Percentiles rank a stretch among this genome's conserved stretches.
phyloP scores from a whole-genome alignment of 805 yeast genomes.

The Ogataea philodendri region DNA sequence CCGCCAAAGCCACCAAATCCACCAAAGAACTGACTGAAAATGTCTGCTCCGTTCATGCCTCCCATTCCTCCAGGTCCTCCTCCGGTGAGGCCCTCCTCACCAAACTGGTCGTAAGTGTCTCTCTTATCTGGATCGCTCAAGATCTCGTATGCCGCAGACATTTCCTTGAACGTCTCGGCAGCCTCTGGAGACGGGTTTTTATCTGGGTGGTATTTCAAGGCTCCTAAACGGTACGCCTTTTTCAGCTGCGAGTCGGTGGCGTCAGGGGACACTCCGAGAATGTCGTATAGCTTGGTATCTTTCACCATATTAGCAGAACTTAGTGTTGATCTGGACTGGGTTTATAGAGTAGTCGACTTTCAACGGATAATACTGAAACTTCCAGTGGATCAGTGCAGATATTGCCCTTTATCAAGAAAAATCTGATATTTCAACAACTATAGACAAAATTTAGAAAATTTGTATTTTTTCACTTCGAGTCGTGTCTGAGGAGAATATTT shows the following conservation, averaged over 20 bases:
- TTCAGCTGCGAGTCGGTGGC: conserved; percentile 72
- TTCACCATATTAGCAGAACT: conserved; percentile 58
- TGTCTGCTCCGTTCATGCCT: conserved; percentile 50
- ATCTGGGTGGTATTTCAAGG: conserved; percentile 81
- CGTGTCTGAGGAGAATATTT: conserved; percentile 12
- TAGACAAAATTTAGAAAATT: conserved; percentile 16
- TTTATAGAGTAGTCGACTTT: background rate
- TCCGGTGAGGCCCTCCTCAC: conserved; percentile 87
- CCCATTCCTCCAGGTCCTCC: conserved; percentile 67
- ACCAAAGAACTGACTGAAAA: conserved; percentile 58
- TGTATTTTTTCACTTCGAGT: conserved; percentile 14
- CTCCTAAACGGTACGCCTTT: conserved; percentile 79
- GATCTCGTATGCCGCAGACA: conserved; percentile 85
- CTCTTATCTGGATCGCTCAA: conserved; percentile 86
- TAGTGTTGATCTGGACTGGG: conserved; percentile 1
- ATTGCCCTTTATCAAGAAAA: conserved; percentile 2
- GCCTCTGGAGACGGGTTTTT: conserved; percentile 85
- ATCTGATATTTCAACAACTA: conserved; percentile 2
- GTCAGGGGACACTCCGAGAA: conserved; percentile 65
- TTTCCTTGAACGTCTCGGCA: conserved; percentile 91
- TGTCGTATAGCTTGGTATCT: conserved; percentile 75
- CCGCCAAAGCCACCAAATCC: conserved; percentile 66
- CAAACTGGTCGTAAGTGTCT: conserved; percentile 82
- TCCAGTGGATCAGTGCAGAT: conserved; percentile 1
- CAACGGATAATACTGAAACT: background rate